Base-by-base conservation (phyloP, 768 basidiomycete species). In the Mycena vitilis region DNA sequence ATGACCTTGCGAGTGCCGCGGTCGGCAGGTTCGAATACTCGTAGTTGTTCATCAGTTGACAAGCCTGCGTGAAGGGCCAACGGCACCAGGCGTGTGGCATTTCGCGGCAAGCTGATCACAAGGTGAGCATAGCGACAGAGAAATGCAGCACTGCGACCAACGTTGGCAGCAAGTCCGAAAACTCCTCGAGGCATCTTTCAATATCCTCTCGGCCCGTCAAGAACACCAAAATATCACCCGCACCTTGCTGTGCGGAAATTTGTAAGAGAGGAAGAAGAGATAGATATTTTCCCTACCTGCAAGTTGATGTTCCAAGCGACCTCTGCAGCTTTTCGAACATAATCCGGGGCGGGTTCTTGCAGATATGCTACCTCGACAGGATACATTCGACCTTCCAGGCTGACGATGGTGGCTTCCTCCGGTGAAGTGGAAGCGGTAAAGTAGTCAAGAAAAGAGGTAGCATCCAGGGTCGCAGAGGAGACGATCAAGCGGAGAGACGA, bases 181-280 rank as follows among this genome's bases (percentile, higher is more conserved):
- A 80, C 64, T 89, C 89, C 68, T 96, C 92, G 22, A 96, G 77
- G 68, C 93, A 96, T 49, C 89, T 85, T 47, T 99, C 96, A 55
- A 99, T 99, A 75, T 99, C 98, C 77, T 99, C 98, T 40, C 97
- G 84, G 10, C 98, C 98, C 0, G 98, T 97, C 62, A 99, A 77
- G 76, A 99, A 99, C 0, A 99, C 89, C 25, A 99, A 85, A 52
- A 99, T 88, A 80, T 99, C 98, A 1, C 98, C 98, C 9, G 86
- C 78, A 9, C 86, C 89, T 82, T 93, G 90, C 95, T 97, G 65
- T 25, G 25, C 60, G 20, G 9, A 38, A 8, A n/a, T 44, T 5
- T 37, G 37, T 47, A 12, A 49, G 51, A 45, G 6, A 45, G 25
- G 8, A 1, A 40, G 23, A 38, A 53, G 34, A 22, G 38, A 40